These are phyloP conservation scores for Cytospora leucostoma DNA, from an alignment of 2,329 filamentous ascomycete genomes.

Conservation along the genomic window DNA sequence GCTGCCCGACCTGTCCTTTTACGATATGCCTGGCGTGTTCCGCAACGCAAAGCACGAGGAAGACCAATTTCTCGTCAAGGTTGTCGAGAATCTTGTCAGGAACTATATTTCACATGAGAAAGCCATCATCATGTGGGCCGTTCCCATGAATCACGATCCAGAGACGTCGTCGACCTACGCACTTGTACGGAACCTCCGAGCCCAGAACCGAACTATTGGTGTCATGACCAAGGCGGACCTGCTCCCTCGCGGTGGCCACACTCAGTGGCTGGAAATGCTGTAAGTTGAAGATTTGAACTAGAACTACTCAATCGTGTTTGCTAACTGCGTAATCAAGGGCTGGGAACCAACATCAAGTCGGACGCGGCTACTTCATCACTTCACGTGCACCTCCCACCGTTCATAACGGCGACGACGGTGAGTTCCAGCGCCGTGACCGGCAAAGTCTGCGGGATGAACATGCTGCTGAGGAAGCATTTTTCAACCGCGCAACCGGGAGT, in stretches of 20 bases:
- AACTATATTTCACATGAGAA: conserved; percentile 70
- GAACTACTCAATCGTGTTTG: neutral
- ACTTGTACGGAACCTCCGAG: conserved; percentile 60
- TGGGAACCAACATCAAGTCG: conserved; percentile 62
- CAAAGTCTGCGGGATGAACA: conserved; percentile 45
- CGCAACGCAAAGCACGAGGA: conserved; percentile 64
- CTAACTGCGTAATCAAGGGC: conserved; percentile 30
- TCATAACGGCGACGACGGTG: conserved; percentile 40
- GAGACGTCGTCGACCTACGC: conserved; percentile 72
- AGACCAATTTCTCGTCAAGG: conserved; percentile 68
- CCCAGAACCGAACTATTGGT: conserved; percentile 64
- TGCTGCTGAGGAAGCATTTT: conserved; percentile 55
- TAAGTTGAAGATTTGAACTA: neutral
- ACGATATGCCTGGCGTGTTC: conserved; percentile 83
- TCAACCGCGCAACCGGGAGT: conserved; percentile 41
- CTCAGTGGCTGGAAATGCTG: conserved; percentile 61
- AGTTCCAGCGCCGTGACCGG: conserved; percentile 38
- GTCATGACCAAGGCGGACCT: conserved; percentile 87
- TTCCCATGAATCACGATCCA: conserved; percentile 77
- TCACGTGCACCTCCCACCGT: conserved; percentile 57
- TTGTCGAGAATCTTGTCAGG: conserved; percentile 70
- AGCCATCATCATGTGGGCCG: conserved; percentile 74
- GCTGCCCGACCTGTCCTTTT: conserved; percentile 76
- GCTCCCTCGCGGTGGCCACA: conserved; percentile 53
- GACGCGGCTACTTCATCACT: conserved; percentile 78